phyloP scores from a whole-genome alignment of 257 asterid species.

The Ehretia macrophylla region DNA sequence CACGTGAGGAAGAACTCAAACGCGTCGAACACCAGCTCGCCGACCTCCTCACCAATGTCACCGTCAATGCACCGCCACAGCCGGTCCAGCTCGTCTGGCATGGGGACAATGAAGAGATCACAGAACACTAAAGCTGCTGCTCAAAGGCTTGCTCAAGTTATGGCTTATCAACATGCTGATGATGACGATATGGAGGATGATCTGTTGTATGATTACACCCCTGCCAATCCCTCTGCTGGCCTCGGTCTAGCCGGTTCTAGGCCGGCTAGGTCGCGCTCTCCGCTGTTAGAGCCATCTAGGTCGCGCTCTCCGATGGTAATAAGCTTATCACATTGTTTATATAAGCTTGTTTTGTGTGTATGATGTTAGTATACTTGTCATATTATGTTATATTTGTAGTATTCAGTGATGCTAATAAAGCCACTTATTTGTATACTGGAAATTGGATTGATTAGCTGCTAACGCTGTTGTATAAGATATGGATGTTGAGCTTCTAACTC shows the following conservation, averaged over 20 bases:
- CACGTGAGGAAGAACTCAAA: slow-evolving; percentile 17
- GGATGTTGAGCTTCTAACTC: too few relatives aligned
- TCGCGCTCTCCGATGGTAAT: slow-evolving; percentile 54
- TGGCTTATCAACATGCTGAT: slow-evolving; percentile 70
- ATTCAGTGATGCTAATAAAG: not conserved
- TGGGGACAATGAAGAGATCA: slow-evolving; percentile 46
- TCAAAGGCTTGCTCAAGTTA: slow-evolving; percentile 78
- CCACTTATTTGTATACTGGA: too few relatives aligned
- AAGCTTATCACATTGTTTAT: not conserved
- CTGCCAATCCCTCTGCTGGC: slow-evolving; percentile 49
- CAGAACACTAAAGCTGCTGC: slow-evolving; percentile 88
- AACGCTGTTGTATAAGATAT: too few relatives aligned
- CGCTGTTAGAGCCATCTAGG: slow-evolving; percentile 55
- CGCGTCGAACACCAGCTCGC: slow-evolving; percentile 13
- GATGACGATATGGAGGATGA: slow-evolving; percentile 66
- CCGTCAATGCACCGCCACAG: slow-evolving; percentile 46
- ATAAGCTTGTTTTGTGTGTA: not conserved
- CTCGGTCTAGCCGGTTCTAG: slow-evolving; percentile 77
- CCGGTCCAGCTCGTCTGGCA: slow-evolving; percentile 48
- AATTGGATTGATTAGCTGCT: too few relatives aligned
- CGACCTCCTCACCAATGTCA: slow-evolving; percentile 27
- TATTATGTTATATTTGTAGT: not conserved
- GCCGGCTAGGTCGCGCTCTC: slow-evolving; percentile 32
- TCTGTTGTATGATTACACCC: slow-evolving; percentile 48
- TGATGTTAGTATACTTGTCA: not conserved